Percentiles rank a stretch among this genome's conserved stretches.
Conservation (phyloP, 345 rosid species). For the Pugionium cornutum region DNA sequence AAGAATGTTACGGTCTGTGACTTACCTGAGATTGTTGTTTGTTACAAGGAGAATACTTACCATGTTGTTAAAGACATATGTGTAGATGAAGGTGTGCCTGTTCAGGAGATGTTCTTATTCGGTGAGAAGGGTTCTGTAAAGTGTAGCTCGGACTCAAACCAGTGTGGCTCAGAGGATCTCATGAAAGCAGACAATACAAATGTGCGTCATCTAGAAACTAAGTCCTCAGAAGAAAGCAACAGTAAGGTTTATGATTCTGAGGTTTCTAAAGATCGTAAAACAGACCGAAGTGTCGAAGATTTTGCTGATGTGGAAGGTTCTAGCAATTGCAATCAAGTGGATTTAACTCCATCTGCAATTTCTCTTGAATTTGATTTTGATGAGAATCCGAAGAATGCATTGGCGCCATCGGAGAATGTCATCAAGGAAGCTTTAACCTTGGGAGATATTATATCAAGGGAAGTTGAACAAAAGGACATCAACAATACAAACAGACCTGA, state of each 20-base stretch:
- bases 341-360: conserved; percentile 28
- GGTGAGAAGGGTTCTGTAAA: conserved; percentile 42
- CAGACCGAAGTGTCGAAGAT: conserved; percentile 3
- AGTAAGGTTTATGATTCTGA: conserved; percentile 15
- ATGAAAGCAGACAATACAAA: conserved; percentile 2
- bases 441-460: conserved; percentile 48
- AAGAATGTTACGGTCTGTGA: conserved; percentile 56
- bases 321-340: conserved; percentile 23
- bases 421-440: conserved; percentile 43
- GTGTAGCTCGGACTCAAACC: conserved; percentile 31
- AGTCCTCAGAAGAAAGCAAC: conserved; percentile 16
- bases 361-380: conserved; percentile 32
- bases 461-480: conserved; percentile 25
- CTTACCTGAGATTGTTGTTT: conserved; percentile 65
- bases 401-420: conserved; percentile 20
- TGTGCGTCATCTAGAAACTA: conserved; percentile 21
- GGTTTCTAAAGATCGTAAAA: conserved; percentile 19
- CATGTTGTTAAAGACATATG: conserved; percentile 77
- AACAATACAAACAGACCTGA: conserved; percentile 30
- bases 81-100: conserved; percentile 67
- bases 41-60: conserved; percentile 59
- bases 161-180: conserved; percentile 31
- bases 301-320: conserved; percentile 34
- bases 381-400: conserved; percentile 25
- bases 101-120: conserved; percentile 56